Evolutionary conservation across 176 grass and related monocot genomes (phyloP), one percentile per base, ranked within the genome.

Genomic region (Triticum dicoccoides): DNA sequence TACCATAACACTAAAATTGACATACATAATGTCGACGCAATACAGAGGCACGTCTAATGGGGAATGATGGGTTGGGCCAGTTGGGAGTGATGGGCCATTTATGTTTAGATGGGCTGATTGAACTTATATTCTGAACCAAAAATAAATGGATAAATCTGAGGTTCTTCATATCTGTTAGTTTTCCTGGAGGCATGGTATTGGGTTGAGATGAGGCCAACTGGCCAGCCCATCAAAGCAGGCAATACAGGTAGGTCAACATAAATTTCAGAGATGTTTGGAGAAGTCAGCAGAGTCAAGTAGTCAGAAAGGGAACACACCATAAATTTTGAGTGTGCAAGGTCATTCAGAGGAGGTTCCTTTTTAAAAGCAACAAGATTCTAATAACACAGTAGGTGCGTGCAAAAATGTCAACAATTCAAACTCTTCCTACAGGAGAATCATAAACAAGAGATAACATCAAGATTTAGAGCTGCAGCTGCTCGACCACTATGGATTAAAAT

Each of bases 61-160:
- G 70, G 71, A 76, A 65, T 6, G 6, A 49, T 49, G 59, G 34
- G 24, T 32, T 23, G 51, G 33, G 11, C 33, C 74, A 82, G 70
- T 81, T 86, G 56, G 35, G 11, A 4, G 17, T 12, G 41, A 32
- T 5, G 0, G 24, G 58, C 6, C 76, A 76, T 33, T 27, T 47
- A 64, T 71, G 39, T 65, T 80, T 87, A 68, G 42, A 58, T 75
- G 66, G 67, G 74, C 25, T 37, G 20, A 59, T 74, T 20, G 41
- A 27, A 34, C 17, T 25, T 79, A 23, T 32, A 65, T 24, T 56
- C 21, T 27, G 30, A 79, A 27, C 6, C 35, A 5, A 33, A 74
- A 44, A 76, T 64, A 76, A 84, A 47, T 14, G 45, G 37, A 78
- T 23, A 69, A 84, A 35, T 47, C 7, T 65, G 4, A 25, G 45